Evolutionary conservation across 495 filamentous ascomycete species (phyloP).

Genomic region (Xylaria grammica): DNA sequence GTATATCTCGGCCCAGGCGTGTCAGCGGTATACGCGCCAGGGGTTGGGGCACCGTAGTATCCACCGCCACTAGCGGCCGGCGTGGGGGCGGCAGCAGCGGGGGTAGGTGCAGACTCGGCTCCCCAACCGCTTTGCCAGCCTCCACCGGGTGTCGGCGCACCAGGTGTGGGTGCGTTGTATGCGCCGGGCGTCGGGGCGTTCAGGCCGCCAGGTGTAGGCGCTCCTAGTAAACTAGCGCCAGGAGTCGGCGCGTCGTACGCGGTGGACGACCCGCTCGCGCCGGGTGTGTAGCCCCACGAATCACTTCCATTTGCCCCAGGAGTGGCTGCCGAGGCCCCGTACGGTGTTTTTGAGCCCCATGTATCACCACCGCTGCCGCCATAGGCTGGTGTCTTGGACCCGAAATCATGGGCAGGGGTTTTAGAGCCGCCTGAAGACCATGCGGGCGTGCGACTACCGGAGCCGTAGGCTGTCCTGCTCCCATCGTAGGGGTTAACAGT

Average conservation of each 20-base stretch:
- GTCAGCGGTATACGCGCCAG: slow-evolving; percentile 74
- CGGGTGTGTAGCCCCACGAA: slow-evolving; percentile 57
- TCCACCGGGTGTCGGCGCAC: slow-evolving; percentile 64
- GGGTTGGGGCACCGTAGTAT: slow-evolving; percentile 77
- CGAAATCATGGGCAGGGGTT: slow-evolving; percentile 66
- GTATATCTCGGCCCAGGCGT: slow-evolving; percentile 70
- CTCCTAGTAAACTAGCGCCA: slow-evolving; percentile 63
- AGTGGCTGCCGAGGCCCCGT: slow-evolving; percentile 61
- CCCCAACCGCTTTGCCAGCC: slow-evolving; percentile 57
- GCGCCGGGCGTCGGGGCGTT: slow-evolving; percentile 84
- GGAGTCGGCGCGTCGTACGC: slow-evolving; percentile 79
- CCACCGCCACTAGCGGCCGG: slow-evolving; percentile 57
- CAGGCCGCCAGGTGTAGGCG: slow-evolving; percentile 72
- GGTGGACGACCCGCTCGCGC: slow-evolving; percentile 66
- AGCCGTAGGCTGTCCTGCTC: slow-evolving; percentile 72
- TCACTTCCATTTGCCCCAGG: slow-evolving; percentile 57
- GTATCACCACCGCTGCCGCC: slow-evolving; percentile 61
- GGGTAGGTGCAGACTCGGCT: slow-evolving; percentile 67
- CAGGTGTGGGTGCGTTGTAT: slow-evolving; percentile 77
- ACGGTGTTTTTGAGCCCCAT: slow-evolving; percentile 79
- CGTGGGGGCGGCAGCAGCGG: slow-evolving; percentile 65
- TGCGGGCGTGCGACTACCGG: slow-evolving; percentile 55
- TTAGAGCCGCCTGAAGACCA: slow-evolving; percentile 61
- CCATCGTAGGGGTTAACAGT: slow-evolving; percentile 85
- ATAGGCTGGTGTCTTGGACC: slow-evolving; percentile 75